phyloP scores from a whole-genome alignment of 2,329 filamentous ascomycete genomes.

The Rhynchosporium graminicola region DNA sequence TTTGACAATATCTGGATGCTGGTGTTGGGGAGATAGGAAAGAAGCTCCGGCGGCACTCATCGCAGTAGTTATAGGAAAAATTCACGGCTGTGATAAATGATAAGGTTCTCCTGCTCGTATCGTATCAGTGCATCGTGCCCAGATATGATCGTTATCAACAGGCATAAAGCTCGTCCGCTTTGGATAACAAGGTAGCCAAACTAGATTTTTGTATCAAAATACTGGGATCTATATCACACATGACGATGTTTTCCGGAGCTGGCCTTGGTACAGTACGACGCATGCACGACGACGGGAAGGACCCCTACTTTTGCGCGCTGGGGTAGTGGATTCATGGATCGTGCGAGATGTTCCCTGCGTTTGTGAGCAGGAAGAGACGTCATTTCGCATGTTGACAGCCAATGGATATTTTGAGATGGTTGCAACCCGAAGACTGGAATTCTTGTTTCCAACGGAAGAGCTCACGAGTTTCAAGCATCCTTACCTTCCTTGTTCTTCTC shows the following conservation, averaged over 20 bases:
- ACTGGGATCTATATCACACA: neutral
- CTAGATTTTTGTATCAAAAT: slow-evolving; percentile 9
- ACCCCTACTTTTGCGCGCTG: slow-evolving; percentile 2
- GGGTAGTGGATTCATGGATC: neutral
- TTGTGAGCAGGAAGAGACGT: neutral
- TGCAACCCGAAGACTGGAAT: neutral
- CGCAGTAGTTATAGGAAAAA: slow-evolving; percentile 24
- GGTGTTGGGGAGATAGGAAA: neutral
- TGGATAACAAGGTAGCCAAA: slow-evolving; percentile 6
- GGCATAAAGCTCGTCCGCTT: neutral
- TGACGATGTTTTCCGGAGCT: neutral
- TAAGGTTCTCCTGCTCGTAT: neutral
- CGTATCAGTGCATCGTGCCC: neutral
- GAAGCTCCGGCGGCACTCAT: slow-evolving; percentile 19
- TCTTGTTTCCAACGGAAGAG: no score
- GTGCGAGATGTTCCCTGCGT: neutral
- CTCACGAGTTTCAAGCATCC: no score
- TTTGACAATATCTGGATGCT: neutral
- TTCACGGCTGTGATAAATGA: neutral
- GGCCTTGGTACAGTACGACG: neutral
- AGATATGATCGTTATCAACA: neutral
- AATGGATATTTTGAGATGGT: slow-evolving; percentile 3
- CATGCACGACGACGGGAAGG: neutral
- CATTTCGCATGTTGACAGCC: slow-evolving; percentile 3
- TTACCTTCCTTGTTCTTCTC: no score